These are phyloP conservation scores for Yamadazyma kanchanaburiensis DNA, from an alignment of 1,139 yeast genomes.

Conservation along the genomic window DNA sequence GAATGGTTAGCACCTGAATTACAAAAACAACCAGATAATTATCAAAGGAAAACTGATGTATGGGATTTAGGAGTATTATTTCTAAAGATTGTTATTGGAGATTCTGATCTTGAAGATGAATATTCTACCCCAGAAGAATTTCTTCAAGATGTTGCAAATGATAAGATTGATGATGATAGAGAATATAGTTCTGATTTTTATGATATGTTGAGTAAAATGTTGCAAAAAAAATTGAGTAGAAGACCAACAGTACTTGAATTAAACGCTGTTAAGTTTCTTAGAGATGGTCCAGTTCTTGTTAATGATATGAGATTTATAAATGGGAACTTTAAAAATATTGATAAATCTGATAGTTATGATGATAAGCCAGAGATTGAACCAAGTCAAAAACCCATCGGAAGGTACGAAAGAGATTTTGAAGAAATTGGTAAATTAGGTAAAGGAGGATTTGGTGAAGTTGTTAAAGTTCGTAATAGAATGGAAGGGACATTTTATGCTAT, in stretches of 20 bases:
- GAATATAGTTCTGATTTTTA: conserved; percentile 41
- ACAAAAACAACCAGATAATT: conserved; percentile 32
- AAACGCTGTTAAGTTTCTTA: conserved; percentile 73
- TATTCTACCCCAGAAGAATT: conserved; percentile 64
- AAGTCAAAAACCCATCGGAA: conserved; percentile 18
- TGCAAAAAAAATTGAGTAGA: conserved; percentile 63
- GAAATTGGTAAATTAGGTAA: conserved; percentile 89
- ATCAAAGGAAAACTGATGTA: conserved; percentile 81
- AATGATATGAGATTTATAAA: conserved; percentile 10
- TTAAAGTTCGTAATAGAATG: conserved; percentile 85
- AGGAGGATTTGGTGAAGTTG: conserved; percentile 98
- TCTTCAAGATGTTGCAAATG: conserved; percentile 38
- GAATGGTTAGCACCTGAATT: conserved; percentile 83
- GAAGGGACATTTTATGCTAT: conserved; percentile 96
- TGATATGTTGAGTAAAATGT: conserved; percentile 65
- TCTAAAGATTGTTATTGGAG: conserved; percentile 67
- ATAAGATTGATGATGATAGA: conserved; percentile 32
- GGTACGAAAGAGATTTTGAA: conserved; percentile 72
- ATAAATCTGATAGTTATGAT: not conserved
- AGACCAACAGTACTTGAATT: conserved; percentile 82
- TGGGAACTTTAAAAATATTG: conserved; percentile 8
- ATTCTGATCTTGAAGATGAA: conserved; percentile 36
- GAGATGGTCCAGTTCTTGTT: conserved; percentile 54
- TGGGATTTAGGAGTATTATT: conserved; percentile 89
- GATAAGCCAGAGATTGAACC: conserved; percentile 1